Base-by-base conservation (phyloP, 371 early-diverging fungal species). In the Scutellospora calospora region DNA sequence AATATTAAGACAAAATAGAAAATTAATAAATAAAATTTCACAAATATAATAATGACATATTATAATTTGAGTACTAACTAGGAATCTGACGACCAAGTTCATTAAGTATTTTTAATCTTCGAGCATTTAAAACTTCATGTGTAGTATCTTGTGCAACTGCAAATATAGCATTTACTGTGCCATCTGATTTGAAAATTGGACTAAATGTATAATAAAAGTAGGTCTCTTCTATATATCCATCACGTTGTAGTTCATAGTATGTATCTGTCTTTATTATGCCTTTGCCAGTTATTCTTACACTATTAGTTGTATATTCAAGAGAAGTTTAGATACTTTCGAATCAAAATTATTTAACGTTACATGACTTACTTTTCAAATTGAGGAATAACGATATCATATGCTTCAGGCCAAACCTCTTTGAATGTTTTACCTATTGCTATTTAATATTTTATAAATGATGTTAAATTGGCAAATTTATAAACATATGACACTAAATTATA, bases 171-270 rank as follows among this genome's bases (percentile, higher is more conserved):
- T 35, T 14, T 18, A 76, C 25, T 33, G 25, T 12, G 4, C 76
- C 76, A 62, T 76, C 27, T 38, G 59, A 31, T 22, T 41, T 45
- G 27, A 76, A 76, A 16, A 76, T 76, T 11, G 76, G 76, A 29
- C 76, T 76, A 9, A 59, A 76, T 25, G 76, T 60, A 41, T 60
- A 76, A 6, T 35, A 59, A 76, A 60, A 60, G 41, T 76, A 76
- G 6, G 41, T 8, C 22, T 60, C 76, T 29, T 76, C 76, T 20
- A 41, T 5, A 45, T 76, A 76, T 16, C 62, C 76, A 38, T 41
- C 57, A 22, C 76, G 60, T n/a, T 18, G 2, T 22, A 60, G 5
- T n/a, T 25, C 3, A 3, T 38, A 62, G 1, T 38, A 25, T 18
- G 16, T n/a, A 62, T 76, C 76, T 38, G 33, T n/a, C 5, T n/a